Conservation (phyloP, 305 asterid species). For the Fraxinus nigra region DNA sequence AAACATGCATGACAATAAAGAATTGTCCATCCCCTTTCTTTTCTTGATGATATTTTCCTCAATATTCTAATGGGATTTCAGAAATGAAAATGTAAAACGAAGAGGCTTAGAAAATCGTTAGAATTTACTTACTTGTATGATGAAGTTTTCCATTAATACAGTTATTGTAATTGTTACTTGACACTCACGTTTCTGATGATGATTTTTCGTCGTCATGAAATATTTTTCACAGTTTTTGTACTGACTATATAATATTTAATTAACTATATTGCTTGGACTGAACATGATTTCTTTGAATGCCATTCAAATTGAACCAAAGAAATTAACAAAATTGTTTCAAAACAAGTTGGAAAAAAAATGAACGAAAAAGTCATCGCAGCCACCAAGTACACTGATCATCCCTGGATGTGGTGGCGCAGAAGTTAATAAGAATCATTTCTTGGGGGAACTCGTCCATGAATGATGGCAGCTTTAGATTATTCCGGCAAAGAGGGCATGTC, state of each 20-base stretch:
- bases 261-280: background rate
- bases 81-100: background rate
- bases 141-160: too few relatives aligned
- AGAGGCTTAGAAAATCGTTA: background rate
- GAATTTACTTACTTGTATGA: too few relatives aligned
- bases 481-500: conserved; percentile 40
- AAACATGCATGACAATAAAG: too few relatives aligned
- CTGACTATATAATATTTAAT: too few relatives aligned
- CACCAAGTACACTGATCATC: conserved; percentile 28
- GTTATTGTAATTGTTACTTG: too few relatives aligned
- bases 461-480: conserved; percentile 11
- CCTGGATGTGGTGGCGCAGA: conserved; percentile 1
- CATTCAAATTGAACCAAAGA: background rate
- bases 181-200: too few relatives aligned
- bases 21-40: too few relatives aligned
- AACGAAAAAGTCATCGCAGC: conserved; percentile 23
- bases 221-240: too few relatives aligned
- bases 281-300: background rate
- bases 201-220: too few relatives aligned
- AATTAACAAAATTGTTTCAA: background rate
- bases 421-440: conserved; percentile 19
- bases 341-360: background rate
- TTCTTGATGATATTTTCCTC: background rate
- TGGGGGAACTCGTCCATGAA: conserved; percentile 20
- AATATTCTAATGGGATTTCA: too few relatives aligned